A percentile compares a stretch with the other conserved stretches of the same genome.
These are phyloP conservation scores for Phytopythium helicoides DNA, from an alignment of 352 stramenopile species.

Conservation along the genomic window DNA sequence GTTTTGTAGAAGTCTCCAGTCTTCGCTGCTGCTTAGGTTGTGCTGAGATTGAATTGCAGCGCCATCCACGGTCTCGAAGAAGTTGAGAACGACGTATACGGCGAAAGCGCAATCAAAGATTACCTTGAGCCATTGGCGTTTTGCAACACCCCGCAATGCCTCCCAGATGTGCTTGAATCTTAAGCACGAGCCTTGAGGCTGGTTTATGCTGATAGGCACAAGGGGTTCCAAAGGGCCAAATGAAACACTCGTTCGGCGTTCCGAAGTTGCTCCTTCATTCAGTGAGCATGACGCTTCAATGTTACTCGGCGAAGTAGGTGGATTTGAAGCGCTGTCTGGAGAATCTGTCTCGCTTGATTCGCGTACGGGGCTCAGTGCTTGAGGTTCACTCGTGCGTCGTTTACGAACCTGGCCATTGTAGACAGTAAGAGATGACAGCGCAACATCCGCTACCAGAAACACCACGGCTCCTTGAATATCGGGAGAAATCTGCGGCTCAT, in stretches of 20 bases:
- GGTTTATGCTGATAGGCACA: too few species aligned
- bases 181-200: conserved; percentile 2
- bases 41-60: conserved; percentile 7
- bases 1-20: conserved; percentile 7
- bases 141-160: conserved; percentile 9
- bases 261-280: too few species aligned
- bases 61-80: conserved; percentile 15
- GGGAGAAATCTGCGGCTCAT: conserved; percentile 15
- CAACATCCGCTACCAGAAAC: conserved; percentile 26
- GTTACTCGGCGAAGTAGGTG: too few species aligned
- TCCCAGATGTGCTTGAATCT: conserved; percentile 16
- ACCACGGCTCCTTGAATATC: conserved; percentile 25
- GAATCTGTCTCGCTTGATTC: background rate
- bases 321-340: too few species aligned
- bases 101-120: conserved; percentile 14
- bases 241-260: too few species aligned
- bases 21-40: background rate
- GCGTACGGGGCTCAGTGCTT: background rate
- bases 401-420: conserved; percentile 13
- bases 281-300: too few species aligned
- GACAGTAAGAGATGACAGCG: conserved; percentile 15
- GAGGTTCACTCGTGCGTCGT: background rate
- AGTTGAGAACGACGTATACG: conserved; percentile 19
- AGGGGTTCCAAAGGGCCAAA: too few species aligned
- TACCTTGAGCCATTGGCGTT: conserved; percentile 15